Percentiles rank a stretch among this genome's conserved stretches.
phyloP scores from a whole-genome alignment of 2,329 filamentous ascomycete species.

The Fusarium goolgardi region DNA sequence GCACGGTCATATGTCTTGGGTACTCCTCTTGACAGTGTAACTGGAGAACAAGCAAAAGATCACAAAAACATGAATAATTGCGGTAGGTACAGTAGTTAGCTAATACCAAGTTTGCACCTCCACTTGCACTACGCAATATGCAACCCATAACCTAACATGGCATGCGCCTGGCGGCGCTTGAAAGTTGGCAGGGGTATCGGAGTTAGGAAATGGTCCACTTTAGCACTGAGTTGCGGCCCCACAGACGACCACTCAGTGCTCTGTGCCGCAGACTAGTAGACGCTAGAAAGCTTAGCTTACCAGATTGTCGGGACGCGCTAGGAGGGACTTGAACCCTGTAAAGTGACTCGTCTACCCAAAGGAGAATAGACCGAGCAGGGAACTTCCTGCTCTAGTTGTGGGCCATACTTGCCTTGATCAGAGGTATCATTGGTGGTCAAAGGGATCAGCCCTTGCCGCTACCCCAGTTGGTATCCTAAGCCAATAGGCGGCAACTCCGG shows the following conservation, averaged over 20 bases:
- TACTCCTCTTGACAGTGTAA: background rate
- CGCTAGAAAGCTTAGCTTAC: slow-evolving; percentile 49
- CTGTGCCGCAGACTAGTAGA: slow-evolving; percentile 32
- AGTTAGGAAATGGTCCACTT: slow-evolving; percentile 15
- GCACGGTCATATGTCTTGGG: background rate
- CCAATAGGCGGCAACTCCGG: slow-evolving; percentile 49
- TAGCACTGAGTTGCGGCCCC: slow-evolving; percentile 38
- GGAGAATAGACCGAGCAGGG: slow-evolving; percentile 23
- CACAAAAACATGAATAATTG: slow-evolving; percentile 35
- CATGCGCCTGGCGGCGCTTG: slow-evolving; percentile 37
- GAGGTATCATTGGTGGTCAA: slow-evolving; percentile 36
- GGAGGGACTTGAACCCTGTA: slow-evolving; percentile 21
- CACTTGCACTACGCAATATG: slow-evolving; percentile 31
- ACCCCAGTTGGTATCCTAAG: background rate
- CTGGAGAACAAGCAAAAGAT: slow-evolving; percentile 8
- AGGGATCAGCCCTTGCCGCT: slow-evolving; percentile 21
- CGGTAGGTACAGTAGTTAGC: slow-evolving; percentile 1
- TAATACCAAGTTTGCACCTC: slow-evolving; percentile 34
- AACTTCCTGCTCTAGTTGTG: slow-evolving; percentile 11
- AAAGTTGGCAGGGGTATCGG: slow-evolving; percentile 41
- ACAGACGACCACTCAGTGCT: slow-evolving; percentile 46
- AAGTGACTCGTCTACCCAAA: slow-evolving; percentile 22
- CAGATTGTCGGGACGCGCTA: slow-evolving; percentile 54
- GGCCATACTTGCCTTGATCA: background rate
- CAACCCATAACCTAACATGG: slow-evolving; percentile 40